Evolutionary conservation across 2,329 filamentous ascomycete genomes (phyloP).

Genomic region (Exophiala oligosperma): DNA sequence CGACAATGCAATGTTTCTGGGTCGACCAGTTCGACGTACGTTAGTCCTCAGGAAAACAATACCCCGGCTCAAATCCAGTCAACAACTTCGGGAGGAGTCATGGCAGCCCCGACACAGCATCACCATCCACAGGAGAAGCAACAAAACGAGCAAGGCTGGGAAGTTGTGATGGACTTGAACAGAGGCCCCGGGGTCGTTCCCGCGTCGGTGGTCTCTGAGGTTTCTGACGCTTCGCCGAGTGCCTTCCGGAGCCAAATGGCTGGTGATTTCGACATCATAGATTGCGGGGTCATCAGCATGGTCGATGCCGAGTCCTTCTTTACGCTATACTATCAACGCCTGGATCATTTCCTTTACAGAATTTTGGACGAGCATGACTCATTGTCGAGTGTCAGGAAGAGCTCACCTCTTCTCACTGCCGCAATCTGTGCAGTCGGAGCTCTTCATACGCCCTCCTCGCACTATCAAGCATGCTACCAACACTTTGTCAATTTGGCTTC

Average conservation of each 20-base stretch:
- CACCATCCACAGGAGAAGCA: slow-evolving; percentile 2
- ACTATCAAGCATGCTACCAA: slow-evolving; percentile 56
- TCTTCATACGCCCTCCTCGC: slow-evolving; percentile 55
- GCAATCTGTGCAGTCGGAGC: slow-evolving; percentile 59
- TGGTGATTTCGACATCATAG: slow-evolving; percentile 49
- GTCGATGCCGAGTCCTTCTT: slow-evolving; percentile 55
- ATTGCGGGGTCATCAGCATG: slow-evolving; percentile 47
- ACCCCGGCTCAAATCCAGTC: neutral
- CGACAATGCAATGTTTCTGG: neutral
- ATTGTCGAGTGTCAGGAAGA: slow-evolving; percentile 53
- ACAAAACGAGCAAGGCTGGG: slow-evolving; percentile 34
- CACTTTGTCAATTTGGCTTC: slow-evolving; percentile 59
- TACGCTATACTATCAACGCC: slow-evolving; percentile 50
- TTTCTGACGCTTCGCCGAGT: slow-evolving; percentile 43
- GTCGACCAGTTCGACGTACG: neutral
- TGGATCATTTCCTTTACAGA: slow-evolving; percentile 56
- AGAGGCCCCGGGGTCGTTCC: slow-evolving; percentile 44
- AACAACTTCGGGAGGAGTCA: neutral
- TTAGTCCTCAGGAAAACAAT: slow-evolving; percentile 8
- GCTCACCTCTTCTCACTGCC: slow-evolving; percentile 55
- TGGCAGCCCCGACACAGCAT: neutral
- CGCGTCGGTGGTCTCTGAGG: slow-evolving; percentile 55
- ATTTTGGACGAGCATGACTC: slow-evolving; percentile 54
- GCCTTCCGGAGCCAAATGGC: slow-evolving; percentile 35
- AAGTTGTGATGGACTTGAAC: slow-evolving; percentile 41